Percentiles rank a stretch among this genome's conserved stretches.
These are phyloP conservation scores for Fomitopsis pulvina DNA, from an alignment of 768 basidiomycete species.

Conservation along the genomic window DNA sequence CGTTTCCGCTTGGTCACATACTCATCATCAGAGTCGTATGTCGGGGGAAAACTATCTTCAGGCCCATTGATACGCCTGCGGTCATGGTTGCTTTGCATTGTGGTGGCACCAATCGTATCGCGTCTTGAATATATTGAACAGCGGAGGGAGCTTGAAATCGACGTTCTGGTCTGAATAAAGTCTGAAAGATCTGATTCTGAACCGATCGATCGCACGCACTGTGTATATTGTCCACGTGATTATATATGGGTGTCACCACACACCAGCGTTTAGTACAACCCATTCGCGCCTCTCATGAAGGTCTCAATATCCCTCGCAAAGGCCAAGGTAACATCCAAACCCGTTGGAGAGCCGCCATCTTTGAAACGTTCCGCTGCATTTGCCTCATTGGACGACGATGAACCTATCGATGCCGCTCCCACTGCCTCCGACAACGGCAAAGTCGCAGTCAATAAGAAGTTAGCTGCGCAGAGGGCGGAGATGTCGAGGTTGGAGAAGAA, in stretches of 20 bases:
- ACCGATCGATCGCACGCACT: background rate
- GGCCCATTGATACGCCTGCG: slow-evolving; percentile 88
- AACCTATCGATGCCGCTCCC: slow-evolving; percentile 41
- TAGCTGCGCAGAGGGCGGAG: slow-evolving; percentile 50
- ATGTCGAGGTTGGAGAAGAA: slow-evolving; percentile 63
- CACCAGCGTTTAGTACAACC: background rate
- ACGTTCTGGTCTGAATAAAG: too few relatives aligned
- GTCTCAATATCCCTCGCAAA: slow-evolving; percentile 77
- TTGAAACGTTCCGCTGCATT: slow-evolving; percentile 60
- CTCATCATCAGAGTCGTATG: slow-evolving; percentile 37
- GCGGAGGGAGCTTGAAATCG: background rate
- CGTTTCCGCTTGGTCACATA: slow-evolving; percentile 24
- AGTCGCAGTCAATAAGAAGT: slow-evolving; percentile 43
- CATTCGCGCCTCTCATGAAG: slow-evolving; percentile 53
- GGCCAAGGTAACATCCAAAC: slow-evolving; percentile 35
- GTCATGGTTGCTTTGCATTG: slow-evolving; percentile 56
- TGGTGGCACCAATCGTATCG: background rate
- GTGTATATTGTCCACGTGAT: too few relatives aligned
- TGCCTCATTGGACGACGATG: slow-evolving; percentile 58
- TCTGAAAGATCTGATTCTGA: background rate
- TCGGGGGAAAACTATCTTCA: slow-evolving; percentile 68
- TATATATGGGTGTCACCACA: too few relatives aligned
- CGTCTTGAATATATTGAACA: background rate
- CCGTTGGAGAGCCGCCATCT: slow-evolving; percentile 42
- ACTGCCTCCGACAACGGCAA: slow-evolving; percentile 33